Percentiles rank a stretch among this genome's conserved stretches.
These are phyloP conservation scores for Sugiyamaella castrensis DNA, from an alignment of 1,139 yeast species.

Conservation along the genomic window DNA sequence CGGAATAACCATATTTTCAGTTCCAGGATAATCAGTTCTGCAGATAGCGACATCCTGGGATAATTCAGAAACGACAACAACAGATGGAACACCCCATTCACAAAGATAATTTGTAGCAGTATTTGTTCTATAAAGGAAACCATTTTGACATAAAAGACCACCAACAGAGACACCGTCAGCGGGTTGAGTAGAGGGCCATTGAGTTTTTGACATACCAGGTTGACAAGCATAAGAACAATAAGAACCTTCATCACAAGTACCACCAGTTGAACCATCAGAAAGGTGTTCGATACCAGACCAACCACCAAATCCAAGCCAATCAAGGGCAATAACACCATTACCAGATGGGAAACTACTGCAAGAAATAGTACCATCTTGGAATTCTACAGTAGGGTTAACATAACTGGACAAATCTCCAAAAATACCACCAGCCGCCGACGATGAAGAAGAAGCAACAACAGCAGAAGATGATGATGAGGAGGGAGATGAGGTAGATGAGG, in stretches of 20 bases:
- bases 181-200: conserved; percentile 90
- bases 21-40: conserved; percentile 98
- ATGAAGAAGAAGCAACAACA: conserved; percentile 36
- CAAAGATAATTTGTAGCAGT: conserved; percentile 62
- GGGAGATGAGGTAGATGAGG: conserved; percentile 32
- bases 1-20: conserved; percentile 96
- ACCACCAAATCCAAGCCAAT: conserved; percentile 82
- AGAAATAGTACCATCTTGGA: conserved; percentile 74
- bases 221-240: conserved; percentile 97
- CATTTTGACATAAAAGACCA: conserved; percentile 75
- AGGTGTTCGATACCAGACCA: conserved; percentile 79
- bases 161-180: conserved; percentile 85
- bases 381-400: conserved; percentile 52
- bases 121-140: conserved; percentile 78
- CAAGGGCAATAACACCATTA: conserved; percentile 82
- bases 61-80: conserved; percentile 64
- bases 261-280: conserved; percentile 53
- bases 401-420: conserved; percentile 57
- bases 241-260: conserved; percentile 76
- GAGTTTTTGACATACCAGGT: conserved; percentile 96
- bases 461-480: conserved; percentile 39
- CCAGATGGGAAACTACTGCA: conserved; percentile 86
- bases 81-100: conserved; percentile 75
- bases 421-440: conserved; percentile 41
- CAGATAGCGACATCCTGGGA: conserved; percentile 74